phyloP scores from a whole-genome alignment of 2,329 filamentous ascomycete genomes.

The Truncatella angustata region DNA sequence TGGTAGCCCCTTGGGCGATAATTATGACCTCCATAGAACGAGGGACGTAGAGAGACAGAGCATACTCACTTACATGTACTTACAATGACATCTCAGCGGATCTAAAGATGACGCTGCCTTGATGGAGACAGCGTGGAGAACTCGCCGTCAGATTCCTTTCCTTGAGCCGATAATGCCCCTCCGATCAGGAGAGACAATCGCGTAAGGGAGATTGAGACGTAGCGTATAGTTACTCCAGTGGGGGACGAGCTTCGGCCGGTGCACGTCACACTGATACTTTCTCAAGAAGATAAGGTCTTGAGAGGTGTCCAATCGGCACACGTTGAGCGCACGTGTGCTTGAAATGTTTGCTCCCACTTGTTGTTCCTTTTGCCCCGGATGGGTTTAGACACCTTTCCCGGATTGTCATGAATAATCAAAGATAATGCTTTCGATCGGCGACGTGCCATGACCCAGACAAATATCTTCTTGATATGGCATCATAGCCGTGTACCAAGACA shows the following conservation, averaged over 20 bases:
- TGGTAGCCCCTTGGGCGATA: slow-evolving; percentile 25
- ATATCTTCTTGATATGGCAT: neutral
- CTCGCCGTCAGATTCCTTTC: neutral
- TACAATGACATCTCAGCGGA: slow-evolving; percentile 23
- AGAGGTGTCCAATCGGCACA: neutral
- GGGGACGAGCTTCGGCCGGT: neutral
- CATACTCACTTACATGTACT: slow-evolving; percentile 24
- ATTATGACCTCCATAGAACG: slow-evolving; percentile 28
- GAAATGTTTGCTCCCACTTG: neutral
- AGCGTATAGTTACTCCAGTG: neutral
- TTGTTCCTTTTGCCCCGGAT: neutral
- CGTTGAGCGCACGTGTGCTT: neutral
- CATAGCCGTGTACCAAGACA: neutral
- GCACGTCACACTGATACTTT: slow-evolving; percentile 3
- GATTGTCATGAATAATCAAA: no score
- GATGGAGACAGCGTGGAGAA: neutral
- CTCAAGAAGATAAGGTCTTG: neutral
- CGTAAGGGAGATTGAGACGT: neutral
- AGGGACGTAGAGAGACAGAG: slow-evolving; percentile 16
- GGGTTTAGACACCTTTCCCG: neutral
- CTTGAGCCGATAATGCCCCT: neutral
- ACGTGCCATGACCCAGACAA: neutral
- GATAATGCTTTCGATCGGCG: neutral
- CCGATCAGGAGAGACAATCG: neutral
- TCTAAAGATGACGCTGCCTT: neutral